phyloP scores from a whole-genome alignment of 768 basidiomycete species.

The Guyanaporus albipodus region DNA sequence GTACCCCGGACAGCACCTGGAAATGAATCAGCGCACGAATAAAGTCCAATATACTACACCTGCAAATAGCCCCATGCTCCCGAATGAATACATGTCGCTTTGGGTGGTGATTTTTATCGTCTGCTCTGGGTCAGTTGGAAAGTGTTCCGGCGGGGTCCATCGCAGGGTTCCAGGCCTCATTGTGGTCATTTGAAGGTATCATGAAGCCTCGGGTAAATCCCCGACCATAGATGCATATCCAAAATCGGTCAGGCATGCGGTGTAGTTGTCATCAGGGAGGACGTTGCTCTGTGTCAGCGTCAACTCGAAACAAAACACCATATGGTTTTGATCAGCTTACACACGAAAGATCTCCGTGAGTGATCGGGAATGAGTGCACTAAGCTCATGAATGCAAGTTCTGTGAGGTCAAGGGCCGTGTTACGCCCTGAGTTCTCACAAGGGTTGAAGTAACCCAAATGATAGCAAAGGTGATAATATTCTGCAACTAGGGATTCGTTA shows the following conservation, averaged over 20 bases:
- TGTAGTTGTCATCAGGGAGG: not conserved
- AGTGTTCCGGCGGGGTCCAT: constrained; percentile 38
- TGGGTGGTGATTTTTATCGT: not conserved
- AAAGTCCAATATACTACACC: not conserved
- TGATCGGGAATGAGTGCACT: constrained; percentile 12
- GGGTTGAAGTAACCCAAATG: no score
- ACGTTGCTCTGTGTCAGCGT: not conserved
- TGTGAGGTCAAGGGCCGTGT: no score
- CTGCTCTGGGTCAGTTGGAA: constrained; percentile 17
- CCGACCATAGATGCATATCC: not conserved
- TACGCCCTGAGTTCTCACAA: no score
- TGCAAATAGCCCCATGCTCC: constrained; percentile 29
- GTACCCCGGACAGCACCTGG: constrained; percentile 20
- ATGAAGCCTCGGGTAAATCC: not conserved
- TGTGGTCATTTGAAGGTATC: constrained; percentile 19
- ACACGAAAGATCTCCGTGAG: constrained; percentile 14
- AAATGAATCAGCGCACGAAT: not conserved
- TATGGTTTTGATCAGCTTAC: not conserved
- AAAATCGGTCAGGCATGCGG: constrained; percentile 1
- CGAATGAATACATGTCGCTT: constrained; percentile 13
- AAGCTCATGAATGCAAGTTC: no score
- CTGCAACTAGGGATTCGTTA: no score
- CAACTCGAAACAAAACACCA: not conserved
- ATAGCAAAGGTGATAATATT: no score
- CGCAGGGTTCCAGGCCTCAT: constrained; percentile 35